Evolutionary conservation across 2,329 filamentous ascomycete species (phyloP), one percentile per base, ranked within the genome.

Genomic region (Diplodia intermedia): DNA sequence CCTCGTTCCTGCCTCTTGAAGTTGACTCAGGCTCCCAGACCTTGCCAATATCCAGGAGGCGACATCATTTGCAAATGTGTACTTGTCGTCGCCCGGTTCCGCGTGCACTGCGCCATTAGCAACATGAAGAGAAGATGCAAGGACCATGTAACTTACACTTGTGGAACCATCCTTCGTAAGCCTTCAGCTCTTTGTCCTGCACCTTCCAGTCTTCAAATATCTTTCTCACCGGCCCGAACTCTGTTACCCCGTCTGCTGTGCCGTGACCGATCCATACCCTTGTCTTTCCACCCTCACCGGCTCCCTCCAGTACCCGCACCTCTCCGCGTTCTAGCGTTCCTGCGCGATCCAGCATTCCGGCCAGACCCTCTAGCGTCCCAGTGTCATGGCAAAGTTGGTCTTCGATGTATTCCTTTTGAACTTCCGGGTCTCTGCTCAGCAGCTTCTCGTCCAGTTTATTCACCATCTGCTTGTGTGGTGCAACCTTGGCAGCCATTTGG

Each of bases 321-420:
- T 81, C 84, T 2, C 89, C 90, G 6, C 78, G 80, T 5, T 86
- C 80, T 69, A 97, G 79, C 65, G 83, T 83, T 5, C 80, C 80
- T 1, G 90, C 90, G 31, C 94, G 86, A 76, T 96, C 92, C 71
- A 97, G 81, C 85, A 97, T 85, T 0, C 87, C 89, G 0, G 90
- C 86, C 40, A 97, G 77, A 0, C 91, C 91, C 77, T 94, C 90
- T n/a, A 97, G 83, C 7, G 94, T 97, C 43, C 93, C 94, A 2
- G 89, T 94, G 78, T 94, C 86, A 79, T 97, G 93, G 78, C 89
- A 88, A 65, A 97, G 82, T 61, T 83, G 75, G 78, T 97, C 94
- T 36, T 86, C 84, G 2, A 82, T 80, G 71, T 91, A 85, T 31
- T 82, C 84, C 73, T 86, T 82, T 65, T 86, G 84, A 2, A 92